Percentiles rank a stretch among this genome's conserved stretches.
Evolutionary conservation across 495 filamentous ascomycete genomes (phyloP).

Genomic region (Penicillium argentinense): DNA sequence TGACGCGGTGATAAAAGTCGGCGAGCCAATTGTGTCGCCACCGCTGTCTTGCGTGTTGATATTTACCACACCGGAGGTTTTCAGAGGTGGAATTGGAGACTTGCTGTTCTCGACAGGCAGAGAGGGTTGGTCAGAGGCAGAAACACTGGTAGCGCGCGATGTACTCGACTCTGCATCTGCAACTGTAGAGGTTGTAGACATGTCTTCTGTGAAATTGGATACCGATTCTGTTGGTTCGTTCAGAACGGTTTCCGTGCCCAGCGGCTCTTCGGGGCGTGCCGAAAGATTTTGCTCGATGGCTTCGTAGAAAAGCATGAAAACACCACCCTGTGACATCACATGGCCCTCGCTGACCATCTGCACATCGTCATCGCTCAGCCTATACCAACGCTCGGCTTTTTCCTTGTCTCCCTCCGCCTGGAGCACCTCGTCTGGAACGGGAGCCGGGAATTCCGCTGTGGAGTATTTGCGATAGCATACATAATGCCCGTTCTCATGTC

Average conservation of each 20-base stretch:
- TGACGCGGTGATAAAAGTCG: conserved; percentile 6
- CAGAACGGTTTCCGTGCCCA: conserved; percentile 1
- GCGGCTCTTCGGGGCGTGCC: neutral
- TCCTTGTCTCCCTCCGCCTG: conserved; percentile 41
- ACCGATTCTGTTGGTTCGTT: conserved; percentile 22
- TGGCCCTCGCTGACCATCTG: conserved; percentile 66
- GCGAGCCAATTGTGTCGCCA: conserved; percentile 2
- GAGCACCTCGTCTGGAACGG: conserved; percentile 36
- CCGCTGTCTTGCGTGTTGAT: neutral
- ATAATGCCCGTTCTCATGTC: conserved; percentile 95
- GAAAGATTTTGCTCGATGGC: conserved; percentile 20
- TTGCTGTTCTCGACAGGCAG: conserved; percentile 13
- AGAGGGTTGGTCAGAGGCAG: conserved; percentile 17
- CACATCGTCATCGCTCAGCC: conserved; percentile 83
- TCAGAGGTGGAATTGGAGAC: neutral
- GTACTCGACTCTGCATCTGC: conserved; percentile 31
- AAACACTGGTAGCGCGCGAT: conserved; percentile 39
- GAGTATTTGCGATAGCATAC: conserved; percentile 79
- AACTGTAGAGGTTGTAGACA: conserved; percentile 32
- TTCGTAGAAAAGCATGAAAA: conserved; percentile 98
- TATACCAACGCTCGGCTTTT: conserved; percentile 65
- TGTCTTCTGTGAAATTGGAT: conserved; percentile 25
- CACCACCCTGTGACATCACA: conserved; percentile 77
- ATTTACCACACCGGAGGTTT: conserved; percentile 2
- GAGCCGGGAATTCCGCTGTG: conserved; percentile 30